These are phyloP conservation scores for Tricholoma bakamatsutake DNA, from an alignment of 768 basidiomycete genomes.

Conservation along the genomic window DNA sequence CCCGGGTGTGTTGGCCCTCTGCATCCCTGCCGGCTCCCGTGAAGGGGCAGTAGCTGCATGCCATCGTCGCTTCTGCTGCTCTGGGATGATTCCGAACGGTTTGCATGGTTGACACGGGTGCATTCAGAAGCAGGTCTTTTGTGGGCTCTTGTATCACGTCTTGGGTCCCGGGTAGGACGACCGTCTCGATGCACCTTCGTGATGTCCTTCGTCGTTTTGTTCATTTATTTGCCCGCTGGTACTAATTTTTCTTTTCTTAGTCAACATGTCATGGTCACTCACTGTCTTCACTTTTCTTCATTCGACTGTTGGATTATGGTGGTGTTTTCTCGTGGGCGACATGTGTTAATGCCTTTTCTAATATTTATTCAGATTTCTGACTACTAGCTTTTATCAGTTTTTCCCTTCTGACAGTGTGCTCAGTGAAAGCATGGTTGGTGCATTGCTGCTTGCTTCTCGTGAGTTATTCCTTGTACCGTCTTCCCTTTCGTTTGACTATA, in stretches of 20 bases:
- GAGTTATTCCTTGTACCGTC: no score
- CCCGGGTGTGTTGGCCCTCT: not conserved
- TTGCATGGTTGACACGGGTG: not conserved
- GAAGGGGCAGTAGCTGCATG: conserved; percentile 1
- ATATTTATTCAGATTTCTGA: no score
- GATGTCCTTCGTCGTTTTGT: not conserved
- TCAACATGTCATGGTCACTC: not conserved
- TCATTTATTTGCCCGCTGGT: not conserved
- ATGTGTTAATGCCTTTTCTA: not conserved
- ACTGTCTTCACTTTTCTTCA: not conserved
- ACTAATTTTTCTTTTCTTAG: not conserved
- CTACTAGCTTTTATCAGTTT: no score
- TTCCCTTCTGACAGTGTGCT: no score
- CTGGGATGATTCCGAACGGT: not conserved
- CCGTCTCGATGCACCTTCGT: not conserved
- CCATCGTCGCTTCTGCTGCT: not conserved
- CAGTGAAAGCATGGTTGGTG: no score
- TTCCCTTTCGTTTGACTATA: no score
- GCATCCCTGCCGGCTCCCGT: not conserved
- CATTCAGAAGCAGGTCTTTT: conserved; percentile 1
- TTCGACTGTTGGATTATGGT: not conserved
- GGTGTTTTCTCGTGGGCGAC: not conserved
- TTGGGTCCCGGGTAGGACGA: not conserved
- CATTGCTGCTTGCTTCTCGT: no score
- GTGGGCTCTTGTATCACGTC: not conserved